Evolutionary conservation across 1,284 basidiomycete genomes (phyloP).

Genomic region (Cutaneotrichosporon cyanovorans): DNA sequence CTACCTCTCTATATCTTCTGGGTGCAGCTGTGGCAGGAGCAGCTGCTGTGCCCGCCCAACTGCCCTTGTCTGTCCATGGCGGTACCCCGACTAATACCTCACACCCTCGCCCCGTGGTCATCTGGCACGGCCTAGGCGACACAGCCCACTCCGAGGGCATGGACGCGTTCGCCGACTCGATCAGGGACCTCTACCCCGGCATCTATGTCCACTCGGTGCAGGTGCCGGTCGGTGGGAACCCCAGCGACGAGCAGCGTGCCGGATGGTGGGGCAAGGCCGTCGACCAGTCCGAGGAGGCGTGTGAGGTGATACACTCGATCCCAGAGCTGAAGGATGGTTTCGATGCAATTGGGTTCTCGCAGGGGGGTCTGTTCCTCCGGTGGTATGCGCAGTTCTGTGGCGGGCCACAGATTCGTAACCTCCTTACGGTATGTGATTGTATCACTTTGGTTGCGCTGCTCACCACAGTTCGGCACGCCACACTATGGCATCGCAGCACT

Average conservation of each 20-base stretch:
- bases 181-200: conserved; percentile 67
- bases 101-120: conserved; percentile 61
- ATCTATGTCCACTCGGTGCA: conserved; percentile 79
- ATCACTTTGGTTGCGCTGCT: conserved; percentile 4
- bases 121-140: conserved; percentile 92
- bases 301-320: conserved; percentile 7
- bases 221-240: conserved; percentile 57
- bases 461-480: conserved; percentile 47
- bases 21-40: background rate
- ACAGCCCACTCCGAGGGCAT: conserved; percentile 48
- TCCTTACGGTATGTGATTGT: conserved; percentile 60
- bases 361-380: conserved; percentile 88
- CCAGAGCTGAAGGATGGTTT: conserved; percentile 47
- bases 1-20: background rate
- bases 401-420: conserved; percentile 65
- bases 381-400: conserved; percentile 83
- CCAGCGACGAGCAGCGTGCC: conserved; percentile 63
- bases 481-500: conserved; percentile 44
- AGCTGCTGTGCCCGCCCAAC: background rate
- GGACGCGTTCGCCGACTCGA: conserved; percentile 56
- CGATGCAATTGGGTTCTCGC: conserved; percentile 86
- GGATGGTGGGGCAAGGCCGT: conserved; percentile 52
- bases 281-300: conserved; percentile 18
- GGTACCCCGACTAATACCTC: too few species aligned
- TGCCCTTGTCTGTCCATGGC: background rate